Conservation (phyloP, 495 filamentous ascomycete species). For the Aspergillus coremiiformis region DNA sequence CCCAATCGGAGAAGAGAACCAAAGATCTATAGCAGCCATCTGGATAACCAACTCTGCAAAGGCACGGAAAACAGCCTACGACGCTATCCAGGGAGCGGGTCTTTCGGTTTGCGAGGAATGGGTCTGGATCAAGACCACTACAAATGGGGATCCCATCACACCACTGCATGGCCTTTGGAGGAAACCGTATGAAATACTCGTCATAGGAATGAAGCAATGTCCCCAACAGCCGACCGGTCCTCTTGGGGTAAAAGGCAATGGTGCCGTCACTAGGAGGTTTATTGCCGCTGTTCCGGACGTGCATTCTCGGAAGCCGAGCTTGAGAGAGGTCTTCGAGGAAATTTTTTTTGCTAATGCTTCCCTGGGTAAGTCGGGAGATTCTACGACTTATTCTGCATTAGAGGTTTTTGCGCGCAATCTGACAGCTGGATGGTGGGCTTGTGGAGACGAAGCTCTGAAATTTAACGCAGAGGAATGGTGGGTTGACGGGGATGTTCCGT, state of each 20-base stretch:
- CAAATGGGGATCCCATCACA: conserved; percentile 59
- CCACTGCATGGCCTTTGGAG: conserved; percentile 64
- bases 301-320: conserved; percentile 82
- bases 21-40: conserved; percentile 45
- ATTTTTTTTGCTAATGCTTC: conserved; percentile 28
- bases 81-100: conserved; percentile 54
- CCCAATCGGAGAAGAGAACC: conserved; percentile 8
- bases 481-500: conserved; percentile 22
- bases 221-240: neutral
- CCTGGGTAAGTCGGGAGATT: neutral
- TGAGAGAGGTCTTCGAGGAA: conserved; percentile 50
- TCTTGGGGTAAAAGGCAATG: neutral
- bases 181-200: conserved; percentile 78
- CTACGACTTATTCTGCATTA: conserved; percentile 48
- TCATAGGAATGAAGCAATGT: conserved; percentile 50
- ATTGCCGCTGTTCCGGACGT: conserved; percentile 79
- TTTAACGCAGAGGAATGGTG: conserved; percentile 71
- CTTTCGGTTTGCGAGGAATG: conserved; percentile 71
- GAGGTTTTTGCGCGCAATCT: conserved; percentile 87
- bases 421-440: conserved; percentile 81
- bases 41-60: conserved; percentile 83
- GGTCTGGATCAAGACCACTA: conserved; percentile 85
- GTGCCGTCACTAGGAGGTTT: conserved; percentile 41
- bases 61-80: conserved; percentile 51
- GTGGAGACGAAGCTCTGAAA: conserved; percentile 78